Percentiles rank a stretch among this genome's conserved stretches.
Evolutionary conservation across 106 monocot genomes (phyloP).

Genomic region (Apostasia shenzhenica): DNA sequence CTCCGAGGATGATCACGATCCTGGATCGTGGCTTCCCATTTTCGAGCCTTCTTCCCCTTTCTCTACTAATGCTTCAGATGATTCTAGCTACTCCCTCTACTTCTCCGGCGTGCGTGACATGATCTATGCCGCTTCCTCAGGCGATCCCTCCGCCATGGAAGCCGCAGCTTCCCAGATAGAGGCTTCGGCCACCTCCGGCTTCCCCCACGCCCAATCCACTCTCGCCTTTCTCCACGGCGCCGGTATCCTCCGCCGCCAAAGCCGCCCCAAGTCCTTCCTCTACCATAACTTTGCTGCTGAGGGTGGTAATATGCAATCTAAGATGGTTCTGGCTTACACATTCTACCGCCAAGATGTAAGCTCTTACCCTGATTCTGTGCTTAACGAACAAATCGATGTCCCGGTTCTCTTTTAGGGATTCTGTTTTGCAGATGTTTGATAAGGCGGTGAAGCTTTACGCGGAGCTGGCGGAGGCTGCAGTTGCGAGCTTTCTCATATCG

Average conservation of each 20-base stretch:
- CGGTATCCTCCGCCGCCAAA: conserved; percentile 37
- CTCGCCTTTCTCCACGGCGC: conserved; percentile 53
- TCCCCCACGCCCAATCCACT: conserved; percentile 69
- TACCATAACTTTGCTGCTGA: conserved; percentile 72
- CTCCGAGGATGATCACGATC: conserved; percentile 49
- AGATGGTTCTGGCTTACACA: conserved; percentile 87
- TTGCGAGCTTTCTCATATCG: conserved; percentile 81
- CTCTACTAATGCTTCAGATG: conserved; percentile 8
- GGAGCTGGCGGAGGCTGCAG: conserved; percentile 83
- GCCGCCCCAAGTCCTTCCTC: conserved; percentile 51
- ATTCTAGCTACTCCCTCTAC: conserved; percentile 24
- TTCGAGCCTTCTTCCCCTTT: conserved; percentile 34
- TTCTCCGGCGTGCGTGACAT: conserved; percentile 47
- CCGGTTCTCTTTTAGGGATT: not conserved
- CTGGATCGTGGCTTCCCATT: conserved; percentile 70
- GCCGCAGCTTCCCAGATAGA: conserved; percentile 45
- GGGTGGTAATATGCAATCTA: conserved; percentile 76
- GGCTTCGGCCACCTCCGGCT: conserved; percentile 42
- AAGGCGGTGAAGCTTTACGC: conserved; percentile 75
- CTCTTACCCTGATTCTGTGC: not conserved
- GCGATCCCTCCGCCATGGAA: conserved; percentile 39
- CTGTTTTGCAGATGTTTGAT: conserved; percentile 57
- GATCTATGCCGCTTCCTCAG: conserved; percentile 47
- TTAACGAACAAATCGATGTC: not conserved
- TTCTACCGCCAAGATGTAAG: conserved; percentile 83